A percentile compares a stretch with the other conserved stretches of the same genome.
These are phyloP conservation scores for Teratosphaeriaceae sp. DNA, from an alignment of 2,329 filamentous ascomycete genomes.

Conservation along the genomic window DNA sequence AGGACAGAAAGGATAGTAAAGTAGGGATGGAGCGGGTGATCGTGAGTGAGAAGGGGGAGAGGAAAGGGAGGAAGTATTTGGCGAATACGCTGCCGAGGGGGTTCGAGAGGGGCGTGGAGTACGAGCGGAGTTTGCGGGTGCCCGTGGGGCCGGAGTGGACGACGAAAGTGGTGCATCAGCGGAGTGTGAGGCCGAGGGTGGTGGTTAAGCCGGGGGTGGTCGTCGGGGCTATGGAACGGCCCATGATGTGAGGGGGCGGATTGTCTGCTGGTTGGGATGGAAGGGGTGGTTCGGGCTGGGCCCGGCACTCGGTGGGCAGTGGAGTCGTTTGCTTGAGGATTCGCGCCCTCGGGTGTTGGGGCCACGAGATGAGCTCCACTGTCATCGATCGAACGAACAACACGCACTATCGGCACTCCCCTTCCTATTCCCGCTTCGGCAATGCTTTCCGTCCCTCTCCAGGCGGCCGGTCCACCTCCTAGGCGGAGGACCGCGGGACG, in stretches of 20 bases:
- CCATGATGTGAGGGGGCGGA: constrained; percentile 49
- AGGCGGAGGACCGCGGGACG: too few relatives aligned
- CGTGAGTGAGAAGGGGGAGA: constrained; percentile 82
- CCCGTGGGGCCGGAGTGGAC: constrained; percentile 92
- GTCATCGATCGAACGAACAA: too few relatives aligned
- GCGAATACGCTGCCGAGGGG: constrained; percentile 77
- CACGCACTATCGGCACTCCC: too few relatives aligned
- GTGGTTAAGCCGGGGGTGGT: constrained; percentile 79
- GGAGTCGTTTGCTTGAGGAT: too few relatives aligned
- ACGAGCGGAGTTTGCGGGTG: constrained; percentile 78
- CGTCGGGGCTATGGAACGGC: constrained; percentile 81
- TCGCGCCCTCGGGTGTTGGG: too few relatives aligned
- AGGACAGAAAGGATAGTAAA: constrained; percentile 74
- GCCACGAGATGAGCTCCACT: too few relatives aligned
- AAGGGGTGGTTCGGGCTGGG: neutral
- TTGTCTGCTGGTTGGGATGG: neutral
- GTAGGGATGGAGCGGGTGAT: constrained; percentile 66
- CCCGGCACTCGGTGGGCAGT: neutral
- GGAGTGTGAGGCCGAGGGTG: constrained; percentile 79
- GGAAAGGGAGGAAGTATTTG: constrained; percentile 88
- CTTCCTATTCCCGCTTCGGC: too few relatives aligned
- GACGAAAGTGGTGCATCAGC: constrained; percentile 93
- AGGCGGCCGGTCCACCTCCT: too few relatives aligned
- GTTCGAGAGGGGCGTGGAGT: constrained; percentile 84
- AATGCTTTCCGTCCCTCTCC: too few relatives aligned